These are phyloP conservation scores for Penicillium sp. DNA, from an alignment of 2,329 filamentous ascomycete species.

Conservation along the genomic window DNA sequence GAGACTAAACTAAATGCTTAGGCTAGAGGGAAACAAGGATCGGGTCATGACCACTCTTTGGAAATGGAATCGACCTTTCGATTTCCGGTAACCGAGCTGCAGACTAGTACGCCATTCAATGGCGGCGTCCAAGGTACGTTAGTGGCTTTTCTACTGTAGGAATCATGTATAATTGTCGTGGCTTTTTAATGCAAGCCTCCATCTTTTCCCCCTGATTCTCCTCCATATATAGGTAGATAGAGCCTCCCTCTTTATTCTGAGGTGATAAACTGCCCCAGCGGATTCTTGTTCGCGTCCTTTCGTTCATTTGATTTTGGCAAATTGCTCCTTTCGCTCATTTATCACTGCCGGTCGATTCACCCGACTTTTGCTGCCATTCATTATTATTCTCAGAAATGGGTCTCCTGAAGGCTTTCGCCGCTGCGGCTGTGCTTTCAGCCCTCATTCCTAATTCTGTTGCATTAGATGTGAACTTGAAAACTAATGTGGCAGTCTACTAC, in stretches of 20 bases:
- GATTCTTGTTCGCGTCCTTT: conserved; percentile 60
- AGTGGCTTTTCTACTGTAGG: neutral
- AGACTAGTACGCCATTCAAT: neutral
- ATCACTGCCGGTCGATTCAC: conserved; percentile 39
- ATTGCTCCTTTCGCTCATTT: conserved; percentile 36
- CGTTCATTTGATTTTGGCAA: conserved; percentile 46
- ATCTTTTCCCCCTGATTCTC: conserved; percentile 4
- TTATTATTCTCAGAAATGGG: conserved; percentile 41
- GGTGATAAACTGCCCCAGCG: conserved; percentile 28
- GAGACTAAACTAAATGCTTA: neutral
- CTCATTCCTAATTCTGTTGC: conserved; percentile 40
- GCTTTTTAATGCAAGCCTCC: conserved; percentile 9
- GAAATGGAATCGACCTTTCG: too few species aligned
- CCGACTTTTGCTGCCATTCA: conserved; percentile 37
- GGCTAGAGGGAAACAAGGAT: neutral
- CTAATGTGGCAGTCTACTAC: conserved; percentile 60
- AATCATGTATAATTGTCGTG: conserved; percentile 5
- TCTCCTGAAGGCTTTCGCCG: conserved; percentile 37
- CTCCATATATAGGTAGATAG: conserved; percentile 3
- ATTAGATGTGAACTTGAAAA: conserved; percentile 47
- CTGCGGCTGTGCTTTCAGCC: conserved; percentile 40
- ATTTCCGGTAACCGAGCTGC: neutral
- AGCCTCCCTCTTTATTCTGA: conserved; percentile 18
- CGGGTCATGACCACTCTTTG: neutral
- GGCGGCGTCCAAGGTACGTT: neutral